Evolutionary conservation across 352 stramenopile genomes (phyloP).

Genomic region (Pythium vanterpoolii): DNA sequence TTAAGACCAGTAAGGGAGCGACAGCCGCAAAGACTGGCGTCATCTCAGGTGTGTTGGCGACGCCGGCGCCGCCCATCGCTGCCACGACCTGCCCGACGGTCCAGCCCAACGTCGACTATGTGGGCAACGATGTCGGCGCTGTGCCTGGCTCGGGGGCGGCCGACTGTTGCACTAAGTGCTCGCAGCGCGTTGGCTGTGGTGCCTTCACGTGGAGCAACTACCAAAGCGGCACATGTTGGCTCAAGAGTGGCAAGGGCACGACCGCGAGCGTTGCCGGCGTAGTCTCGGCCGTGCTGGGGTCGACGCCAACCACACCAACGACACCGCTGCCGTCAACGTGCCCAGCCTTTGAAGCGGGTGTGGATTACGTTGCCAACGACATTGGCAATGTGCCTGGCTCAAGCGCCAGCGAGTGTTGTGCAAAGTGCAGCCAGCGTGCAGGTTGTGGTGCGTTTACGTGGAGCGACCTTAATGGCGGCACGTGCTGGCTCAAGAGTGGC

Average conservation of each 20-base stretch:
- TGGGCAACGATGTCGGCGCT: constrained; percentile 24
- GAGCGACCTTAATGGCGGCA: constrained; percentile 25
- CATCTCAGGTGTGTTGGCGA: constrained; percentile 8
- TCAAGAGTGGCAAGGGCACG: constrained; percentile 25
- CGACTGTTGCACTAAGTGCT: constrained; percentile 12
- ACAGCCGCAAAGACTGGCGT: background rate
- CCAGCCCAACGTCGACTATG: constrained; percentile 21
- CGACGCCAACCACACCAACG: background rate
- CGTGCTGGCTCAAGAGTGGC: constrained; percentile 31
- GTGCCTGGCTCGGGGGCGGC: background rate
- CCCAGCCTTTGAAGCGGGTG: background rate
- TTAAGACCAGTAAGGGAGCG: constrained; percentile 20
- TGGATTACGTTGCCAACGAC: constrained; percentile 10
- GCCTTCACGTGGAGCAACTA: constrained; percentile 27
- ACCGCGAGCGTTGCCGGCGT: background rate
- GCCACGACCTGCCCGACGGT: background rate
- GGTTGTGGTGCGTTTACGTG: constrained; percentile 27
- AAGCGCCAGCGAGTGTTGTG: background rate
- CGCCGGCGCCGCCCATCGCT: background rate
- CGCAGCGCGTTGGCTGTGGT: constrained; percentile 12
- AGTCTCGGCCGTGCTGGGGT: constrained; percentile 2
- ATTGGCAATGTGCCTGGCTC: constrained; percentile 7
- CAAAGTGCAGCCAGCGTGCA: constrained; percentile 12
- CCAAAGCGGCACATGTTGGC: constrained; percentile 25
- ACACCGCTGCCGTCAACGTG: background rate